phyloP scores from a whole-genome alignment of 148 eudicot genomes.

The Rhododendron simsii region DNA sequence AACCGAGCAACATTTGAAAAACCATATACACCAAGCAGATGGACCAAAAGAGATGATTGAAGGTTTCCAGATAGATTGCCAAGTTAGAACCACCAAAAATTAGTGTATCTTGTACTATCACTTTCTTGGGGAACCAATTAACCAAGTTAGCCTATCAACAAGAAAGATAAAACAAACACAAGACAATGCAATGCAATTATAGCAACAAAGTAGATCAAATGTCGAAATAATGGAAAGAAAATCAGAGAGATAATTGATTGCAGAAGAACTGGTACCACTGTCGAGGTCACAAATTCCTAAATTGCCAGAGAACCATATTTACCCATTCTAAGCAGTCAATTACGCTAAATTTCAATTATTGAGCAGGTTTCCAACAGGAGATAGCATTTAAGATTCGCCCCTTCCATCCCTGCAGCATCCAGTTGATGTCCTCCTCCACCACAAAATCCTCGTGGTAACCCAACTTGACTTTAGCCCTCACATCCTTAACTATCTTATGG shows the following conservation, averaged over 20 bases:
- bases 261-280: not conserved
- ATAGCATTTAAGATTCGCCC: conserved; percentile 51
- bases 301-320: not conserved
- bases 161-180: not conserved
- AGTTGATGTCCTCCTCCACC: conserved; percentile 44
- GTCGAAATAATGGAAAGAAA: not conserved
- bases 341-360: not conserved
- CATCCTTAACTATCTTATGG: conserved; percentile 26
- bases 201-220: not conserved
- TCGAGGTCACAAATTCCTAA: not conserved
- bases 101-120: not conserved
- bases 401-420: conserved; percentile 84
- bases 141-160: not conserved
- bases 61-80: not conserved
- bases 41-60: not conserved
- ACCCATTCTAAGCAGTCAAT: not conserved
- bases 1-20: not conserved
- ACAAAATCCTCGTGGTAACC: conserved; percentile 54
- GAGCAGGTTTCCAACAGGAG: conserved; percentile 51
- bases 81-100: not conserved
- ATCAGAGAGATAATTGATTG: not conserved
- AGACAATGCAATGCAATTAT: not conserved
- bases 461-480: conserved; percentile 32
- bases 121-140: not conserved
- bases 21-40: not conserved